A percentile compares a stretch with the other conserved stretches of the same genome.
Evolutionary conservation across 495 filamentous ascomycete species (phyloP).

Genomic region (Xylaria palmicola): DNA sequence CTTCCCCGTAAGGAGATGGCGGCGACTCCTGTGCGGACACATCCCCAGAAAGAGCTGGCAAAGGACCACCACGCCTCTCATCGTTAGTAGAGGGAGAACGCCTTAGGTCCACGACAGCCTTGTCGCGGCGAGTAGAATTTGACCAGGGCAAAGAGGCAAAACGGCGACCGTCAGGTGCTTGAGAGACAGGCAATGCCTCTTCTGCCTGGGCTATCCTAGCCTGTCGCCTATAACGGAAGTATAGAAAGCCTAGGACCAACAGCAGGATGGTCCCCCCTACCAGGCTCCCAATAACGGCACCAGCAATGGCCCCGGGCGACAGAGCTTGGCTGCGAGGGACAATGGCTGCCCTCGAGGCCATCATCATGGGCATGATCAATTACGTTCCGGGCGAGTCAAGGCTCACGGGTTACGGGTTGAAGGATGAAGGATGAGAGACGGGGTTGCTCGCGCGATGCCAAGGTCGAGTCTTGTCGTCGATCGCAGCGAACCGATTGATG

Average conservation of each 20-base stretch:
- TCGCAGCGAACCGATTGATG: neutral
- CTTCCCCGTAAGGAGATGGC: constrained; percentile 14
- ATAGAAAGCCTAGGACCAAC: constrained; percentile 32
- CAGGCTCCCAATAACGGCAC: constrained; percentile 32
- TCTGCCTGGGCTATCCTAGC: constrained; percentile 19
- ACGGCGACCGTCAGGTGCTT: constrained; percentile 13
- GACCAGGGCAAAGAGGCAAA: constrained; percentile 18
- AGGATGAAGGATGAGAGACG: too few species aligned
- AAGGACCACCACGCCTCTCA: constrained; percentile 15
- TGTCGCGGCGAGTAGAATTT: constrained; percentile 15
- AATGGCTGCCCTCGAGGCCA: constrained; percentile 15
- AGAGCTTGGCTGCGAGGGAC: constrained; percentile 20
- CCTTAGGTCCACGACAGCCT: constrained; percentile 3
- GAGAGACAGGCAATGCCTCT: constrained; percentile 19
- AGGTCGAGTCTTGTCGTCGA: neutral
- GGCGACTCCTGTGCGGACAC: constrained; percentile 18
- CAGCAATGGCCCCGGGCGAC: constrained; percentile 31
- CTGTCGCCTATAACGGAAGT: constrained; percentile 30
- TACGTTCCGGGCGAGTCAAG: constrained; percentile 15
- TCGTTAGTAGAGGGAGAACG: constrained; percentile 19
- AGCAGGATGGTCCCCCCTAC: constrained; percentile 27
- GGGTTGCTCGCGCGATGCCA: neutral
- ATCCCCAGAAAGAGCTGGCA: constrained; percentile 14
- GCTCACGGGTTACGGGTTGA: neutral
- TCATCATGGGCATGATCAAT: constrained; percentile 15